Base-by-base conservation (phyloP, 345 rosid species). In the Garcia nutans region DNA sequence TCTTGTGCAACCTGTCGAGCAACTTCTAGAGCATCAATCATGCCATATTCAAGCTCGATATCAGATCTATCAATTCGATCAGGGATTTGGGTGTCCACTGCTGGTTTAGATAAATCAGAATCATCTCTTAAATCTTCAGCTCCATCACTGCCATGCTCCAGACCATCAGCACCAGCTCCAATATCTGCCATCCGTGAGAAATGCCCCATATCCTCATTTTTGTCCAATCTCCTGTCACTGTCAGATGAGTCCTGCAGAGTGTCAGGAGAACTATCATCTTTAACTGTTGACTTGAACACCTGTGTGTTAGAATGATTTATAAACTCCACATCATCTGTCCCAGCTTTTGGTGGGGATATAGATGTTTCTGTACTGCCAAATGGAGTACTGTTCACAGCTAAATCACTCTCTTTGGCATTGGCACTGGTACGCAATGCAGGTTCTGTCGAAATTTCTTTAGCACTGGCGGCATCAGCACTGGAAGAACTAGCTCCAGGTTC, bases 1-100 rank as follows among this genome's bases (percentile, higher is more conserved):
- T 93, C 97, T 78, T 88, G 93, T 65, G 99, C 99, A 65, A 96
- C 93, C 79, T 87, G 89, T 70, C 95, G 89, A 78, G 99, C 98
- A 28, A 93, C 90, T 80, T 92, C 97, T 65, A 96, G 81, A 75
- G 99, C 95, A 89, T 96, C 99, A 81, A 89, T 84, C 20, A 92
- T 84, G 72, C 95, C 97, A 81, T 87, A 89, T 57, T 96, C 99
- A 22, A 78, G 80, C 42, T 84, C 91, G 72, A 85, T 81, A 76
- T 88, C 89, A 64, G 92, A 82, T 24, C 72, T 78, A 71, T 88
- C 84, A 61, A 65, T 83, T 13, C 73, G 77, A 70, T 85, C 87
- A 65, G 85, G 85, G 77, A 87, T 80, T 37, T 41, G 84, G 49
- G 71, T 76, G 70, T 76, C 76, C 45, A 58, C 75, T 63, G 74